These are phyloP conservation scores for Solanum arcanum DNA, from an alignment of 257 asterid genomes.

Conservation along the genomic window DNA sequence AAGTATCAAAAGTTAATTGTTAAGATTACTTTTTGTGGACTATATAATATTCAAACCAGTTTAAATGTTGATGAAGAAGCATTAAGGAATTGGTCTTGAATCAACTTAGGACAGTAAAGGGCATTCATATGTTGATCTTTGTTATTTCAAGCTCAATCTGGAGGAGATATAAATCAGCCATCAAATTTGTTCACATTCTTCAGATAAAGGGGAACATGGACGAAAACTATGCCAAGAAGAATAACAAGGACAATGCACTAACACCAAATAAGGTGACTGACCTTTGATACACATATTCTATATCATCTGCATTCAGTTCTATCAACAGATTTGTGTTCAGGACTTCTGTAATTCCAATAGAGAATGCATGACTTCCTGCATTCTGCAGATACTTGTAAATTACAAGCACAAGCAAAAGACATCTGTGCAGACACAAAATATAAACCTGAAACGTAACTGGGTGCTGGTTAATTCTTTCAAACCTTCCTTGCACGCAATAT, in stretches of 20 bases:
- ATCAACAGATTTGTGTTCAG: conserved; percentile 82
- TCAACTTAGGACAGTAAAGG: not conserved
- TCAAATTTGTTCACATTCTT: not conserved
- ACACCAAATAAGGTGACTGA: not conserved
- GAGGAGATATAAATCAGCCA: not conserved
- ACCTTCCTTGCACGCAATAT: conserved; percentile 83
- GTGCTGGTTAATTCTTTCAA: conserved; percentile 92
- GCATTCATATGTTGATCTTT: not conserved
- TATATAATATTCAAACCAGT: not conserved
- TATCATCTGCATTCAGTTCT: conserved; percentile 90
- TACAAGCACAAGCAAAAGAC: conserved; percentile 4
- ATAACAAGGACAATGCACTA: not conserved
- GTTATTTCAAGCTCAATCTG: not conserved
- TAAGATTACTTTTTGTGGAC: not conserved
- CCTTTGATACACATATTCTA: conserved; percentile 93
- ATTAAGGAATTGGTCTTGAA: not conserved
- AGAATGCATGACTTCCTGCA: conserved; percentile 75
- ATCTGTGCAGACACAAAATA: conserved; percentile 4
- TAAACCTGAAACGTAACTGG: conserved; percentile 63
- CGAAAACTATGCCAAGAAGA: not conserved
- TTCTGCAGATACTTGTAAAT: conserved; percentile 37
- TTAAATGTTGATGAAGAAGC: not conserved
- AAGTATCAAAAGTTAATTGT: not conserved
- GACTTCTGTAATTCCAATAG: conserved; percentile 88
- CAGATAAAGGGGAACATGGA: not conserved